Evolutionary conservation across 2,329 filamentous ascomycete species (phyloP), one percentile per base, ranked within the genome.

Genomic region (Aspergillus sp.): DNA sequence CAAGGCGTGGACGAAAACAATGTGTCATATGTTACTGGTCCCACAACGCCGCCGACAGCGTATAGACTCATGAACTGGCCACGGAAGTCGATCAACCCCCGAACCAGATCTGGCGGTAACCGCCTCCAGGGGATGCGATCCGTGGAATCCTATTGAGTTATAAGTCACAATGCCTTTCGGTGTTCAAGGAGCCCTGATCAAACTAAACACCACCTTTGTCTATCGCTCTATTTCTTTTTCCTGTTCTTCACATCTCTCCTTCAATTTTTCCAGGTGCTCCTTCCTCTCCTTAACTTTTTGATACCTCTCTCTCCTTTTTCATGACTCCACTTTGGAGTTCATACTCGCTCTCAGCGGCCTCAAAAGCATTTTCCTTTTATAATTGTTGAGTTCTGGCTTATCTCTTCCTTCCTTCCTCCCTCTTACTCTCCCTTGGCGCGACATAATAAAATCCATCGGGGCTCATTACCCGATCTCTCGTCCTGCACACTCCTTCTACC

Each of bases 1-100:
- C 69, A 73, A 29, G 69, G 68, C 12, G 68, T 75, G 18, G 72
- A 76, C 49, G 65, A 71, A 31, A 74, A 75, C 54, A 73, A 73
- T 49, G 70, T 74, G 18, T 65, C 67, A 51, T 73, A 73, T 54
- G 55, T 71, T 49, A 67, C 72, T n/a, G 66, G 71, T 24, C 65
- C 67, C 24, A 64, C 67, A 1, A 64, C 68, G 0, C 63, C 69
- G 2, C 61, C 61, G 26, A 68, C 69, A 51, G 69, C 72, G 4
- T 68, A 72, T 20, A 69, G 66, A 45, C 59, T 75, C 11, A 72
- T 74, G 64, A 71, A 63, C 52, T 75, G 71, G 67, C 65, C 73
- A 2, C 67, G 67, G 22, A 67, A 66, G 49, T 54, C 63, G 7
- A 55, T 53, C 14, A 62, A 56, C 4, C 47, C 55, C 24, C 57